These are phyloP conservation scores for Fraxinus latifolia DNA, from an alignment of 305 asterid species.

Conservation along the genomic window DNA sequence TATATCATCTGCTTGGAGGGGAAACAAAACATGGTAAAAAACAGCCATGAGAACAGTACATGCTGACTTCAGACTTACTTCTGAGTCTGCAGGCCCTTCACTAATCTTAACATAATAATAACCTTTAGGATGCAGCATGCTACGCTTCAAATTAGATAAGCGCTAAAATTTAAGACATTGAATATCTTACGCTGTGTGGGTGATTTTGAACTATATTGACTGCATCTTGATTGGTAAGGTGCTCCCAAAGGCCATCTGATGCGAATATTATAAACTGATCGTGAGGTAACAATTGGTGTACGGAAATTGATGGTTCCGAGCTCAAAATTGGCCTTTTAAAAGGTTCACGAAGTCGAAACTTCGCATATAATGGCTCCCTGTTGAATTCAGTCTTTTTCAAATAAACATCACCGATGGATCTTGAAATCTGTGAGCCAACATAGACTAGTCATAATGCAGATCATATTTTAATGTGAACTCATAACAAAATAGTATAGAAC, in stretches of 20 bases:
- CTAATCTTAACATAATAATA: background rate
- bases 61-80: background rate
- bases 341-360: slow-evolving; percentile 73
- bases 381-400: slow-evolving; percentile 75
- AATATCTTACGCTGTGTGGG: slow-evolving; percentile 57
- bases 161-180: background rate
- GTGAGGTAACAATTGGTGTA: slow-evolving; percentile 60
- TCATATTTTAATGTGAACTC: background rate
- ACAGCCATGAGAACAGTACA: background rate
- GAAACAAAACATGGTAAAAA: background rate
- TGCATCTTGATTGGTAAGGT: slow-evolving; percentile 82
- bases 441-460: background rate
- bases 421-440: slow-evolving; percentile 57
- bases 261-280: slow-evolving; percentile 84
- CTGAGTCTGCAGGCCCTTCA: background rate
- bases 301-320: slow-evolving; percentile 72
- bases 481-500: background rate
- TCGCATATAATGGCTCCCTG: slow-evolving; percentile 78
- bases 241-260: slow-evolving; percentile 96
- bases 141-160: background rate
- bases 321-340: slow-evolving; percentile 73
- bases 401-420: slow-evolving; percentile 89
- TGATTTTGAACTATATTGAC: slow-evolving; percentile 75
- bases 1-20: background rate
- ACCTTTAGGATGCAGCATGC: background rate